Base-by-base conservation (phyloP, 202 grass and related monocot species). In the Saccharum hybrid region DNA sequence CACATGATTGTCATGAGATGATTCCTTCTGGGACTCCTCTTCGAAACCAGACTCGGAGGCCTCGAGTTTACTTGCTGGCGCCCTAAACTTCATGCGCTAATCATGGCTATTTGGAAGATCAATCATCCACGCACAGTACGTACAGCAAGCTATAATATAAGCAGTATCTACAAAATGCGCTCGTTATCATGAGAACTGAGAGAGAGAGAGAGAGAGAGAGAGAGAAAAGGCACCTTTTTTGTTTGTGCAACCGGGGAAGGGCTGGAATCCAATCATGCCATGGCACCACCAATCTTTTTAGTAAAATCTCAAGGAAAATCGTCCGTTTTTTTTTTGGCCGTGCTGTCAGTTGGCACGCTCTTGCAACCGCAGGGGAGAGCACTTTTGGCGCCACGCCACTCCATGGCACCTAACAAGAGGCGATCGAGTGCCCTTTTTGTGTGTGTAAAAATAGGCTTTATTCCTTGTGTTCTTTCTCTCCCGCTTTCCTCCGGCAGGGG, bases 101-200 rank as follows among this genome's bases (percentile, higher is more conserved):
- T 75, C 72, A 84, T 76, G 46, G 51, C 21, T 57, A 39, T 76
- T 21, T 68, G 46, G 71, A n/a, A 42, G 60, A 3, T 34, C 30
- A 31, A 54, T n/a, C 0, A 41, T 41, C 39, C 5, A 10, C 54
- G 0, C 13, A 49, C 45, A 14, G 30, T 31, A 31, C 30, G 12
- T 1, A 46, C 43, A 14, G 41, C 41, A 43, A 8, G 7, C 39
- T 42, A 42, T 42, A 42, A 46, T 14, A 46, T 4, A 49, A 15
- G 13, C 4, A 48, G 48, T 51, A 51, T 16, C 14, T 6, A 51
- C 4, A 51, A 16, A 51, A 16, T 6, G 14, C 4, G 48, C n/a
- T 19, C 40, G 42, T 13, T 45, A 45, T 45, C 10, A 45, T 45
- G 42, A 45, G 42, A 45, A 3, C 1, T 43, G 10, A 43, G 41